phyloP scores from a whole-genome alignment of 1,139 yeast species.

The Saccharomyces hybrid region DNA sequence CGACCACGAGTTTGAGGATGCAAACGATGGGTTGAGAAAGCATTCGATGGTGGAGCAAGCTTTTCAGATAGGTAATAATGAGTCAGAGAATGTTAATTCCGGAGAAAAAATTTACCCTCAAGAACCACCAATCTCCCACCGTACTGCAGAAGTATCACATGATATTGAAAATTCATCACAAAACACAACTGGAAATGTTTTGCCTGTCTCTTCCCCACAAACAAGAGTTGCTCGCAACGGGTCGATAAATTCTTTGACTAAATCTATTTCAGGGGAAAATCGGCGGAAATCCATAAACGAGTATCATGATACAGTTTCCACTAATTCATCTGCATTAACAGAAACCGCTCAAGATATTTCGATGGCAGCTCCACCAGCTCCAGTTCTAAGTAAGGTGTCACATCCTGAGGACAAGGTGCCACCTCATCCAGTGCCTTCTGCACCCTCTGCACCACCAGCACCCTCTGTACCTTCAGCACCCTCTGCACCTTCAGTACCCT shows the following conservation, averaged over 20 bases:
- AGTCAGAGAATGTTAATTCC: not conserved
- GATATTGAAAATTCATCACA: not conserved
- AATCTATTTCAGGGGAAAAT: not conserved
- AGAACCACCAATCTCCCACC: not conserved
- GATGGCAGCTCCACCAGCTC: conserved; percentile 12
- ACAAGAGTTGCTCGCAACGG: not conserved
- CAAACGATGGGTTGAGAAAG: not conserved
- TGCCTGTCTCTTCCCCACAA: not conserved
- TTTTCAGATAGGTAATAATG: not conserved
- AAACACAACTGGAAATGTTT: not conserved
- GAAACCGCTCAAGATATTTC: not conserved
- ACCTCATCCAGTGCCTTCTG: conserved; percentile 4
- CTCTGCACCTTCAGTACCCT: conserved; percentile 17
- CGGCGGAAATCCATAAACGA: not conserved
- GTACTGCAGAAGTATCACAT: not conserved
- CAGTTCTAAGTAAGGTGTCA: conserved; percentile 12
- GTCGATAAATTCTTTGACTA: not conserved
- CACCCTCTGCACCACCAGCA: conserved; percentile 15
- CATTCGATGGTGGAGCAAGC: not conserved
- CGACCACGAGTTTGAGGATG: not conserved
- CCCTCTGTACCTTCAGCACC: conserved; percentile 20
- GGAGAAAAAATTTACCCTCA: not conserved
- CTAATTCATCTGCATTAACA: not conserved
- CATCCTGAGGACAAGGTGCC: conserved; percentile 3
- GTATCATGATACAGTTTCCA: not conserved